These are phyloP conservation scores for Rhizophagus clarus DNA, from an alignment of 192 early-diverging fungal species.

Conservation along the genomic window DNA sequence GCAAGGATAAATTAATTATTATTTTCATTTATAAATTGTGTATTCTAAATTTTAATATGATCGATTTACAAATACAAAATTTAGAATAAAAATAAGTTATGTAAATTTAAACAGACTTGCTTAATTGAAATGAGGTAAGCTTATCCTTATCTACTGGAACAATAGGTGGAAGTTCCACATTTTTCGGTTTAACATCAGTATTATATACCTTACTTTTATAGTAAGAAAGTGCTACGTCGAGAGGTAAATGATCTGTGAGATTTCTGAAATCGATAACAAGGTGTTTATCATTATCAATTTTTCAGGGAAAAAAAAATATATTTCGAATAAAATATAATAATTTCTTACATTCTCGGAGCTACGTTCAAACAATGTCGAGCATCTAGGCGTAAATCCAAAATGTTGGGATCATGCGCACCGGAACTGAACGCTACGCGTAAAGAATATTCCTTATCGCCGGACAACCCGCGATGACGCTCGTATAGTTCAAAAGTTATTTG, in stretches of 20 bases:
- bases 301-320: neutral
- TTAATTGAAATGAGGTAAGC: neutral
- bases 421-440: slow-evolving; percentile 87
- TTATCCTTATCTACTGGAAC: neutral
- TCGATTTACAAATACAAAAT: too few relatives aligned
- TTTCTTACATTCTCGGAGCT: slow-evolving; percentile 67
- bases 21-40: too few relatives aligned
- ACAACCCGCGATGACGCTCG: slow-evolving; percentile 60
- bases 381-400: slow-evolving; percentile 88
- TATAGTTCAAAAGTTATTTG: slow-evolving; percentile 98
- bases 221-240: slow-evolving; percentile 69
- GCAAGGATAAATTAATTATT: too few relatives aligned
- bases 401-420: slow-evolving; percentile 87
- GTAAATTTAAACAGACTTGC: neutral
- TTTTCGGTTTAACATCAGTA: neutral
- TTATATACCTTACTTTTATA: slow-evolving; percentile 58
- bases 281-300: neutral
- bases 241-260: slow-evolving; percentile 81
- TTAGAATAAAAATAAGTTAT: too few relatives aligned
- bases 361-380: slow-evolving; percentile 82
- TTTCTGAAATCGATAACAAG: slow-evolving; percentile 50
- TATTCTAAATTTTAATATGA: too few relatives aligned
- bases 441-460: slow-evolving; percentile 75
- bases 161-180: neutral
- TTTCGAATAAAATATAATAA: neutral